Evolutionary conservation across 2,329 filamentous ascomycete genomes (phyloP).

Genomic region (Hirsutella thompsonii): DNA sequence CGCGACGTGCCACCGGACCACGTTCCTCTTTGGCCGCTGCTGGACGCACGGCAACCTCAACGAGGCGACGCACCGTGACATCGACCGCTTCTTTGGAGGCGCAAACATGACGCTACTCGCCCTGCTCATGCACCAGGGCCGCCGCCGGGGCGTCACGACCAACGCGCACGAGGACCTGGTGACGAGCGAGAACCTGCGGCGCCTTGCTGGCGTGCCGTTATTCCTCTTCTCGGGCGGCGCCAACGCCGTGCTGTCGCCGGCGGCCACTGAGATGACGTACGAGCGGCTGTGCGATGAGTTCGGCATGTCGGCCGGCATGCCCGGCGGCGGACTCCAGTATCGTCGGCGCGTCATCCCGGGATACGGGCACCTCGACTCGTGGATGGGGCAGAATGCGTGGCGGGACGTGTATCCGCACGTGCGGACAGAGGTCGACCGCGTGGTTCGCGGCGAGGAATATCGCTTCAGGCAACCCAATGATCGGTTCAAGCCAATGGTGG

Average conservation of each 20-base stretch:
- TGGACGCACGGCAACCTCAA: slow-evolving; percentile 56
- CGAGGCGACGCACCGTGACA: slow-evolving; percentile 48
- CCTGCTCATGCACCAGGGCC: slow-evolving; percentile 44
- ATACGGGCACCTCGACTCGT: slow-evolving; percentile 49
- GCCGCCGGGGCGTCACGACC: slow-evolving; percentile 33
- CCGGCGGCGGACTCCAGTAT: slow-evolving; percentile 27
- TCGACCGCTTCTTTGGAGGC: slow-evolving; percentile 49
- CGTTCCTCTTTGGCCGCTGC: slow-evolving; percentile 44
- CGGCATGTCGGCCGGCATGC: slow-evolving; percentile 19
- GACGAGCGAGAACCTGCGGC: slow-evolving; percentile 33
- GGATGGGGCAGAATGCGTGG: slow-evolving; percentile 47
- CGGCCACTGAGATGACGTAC: slow-evolving; percentile 40
- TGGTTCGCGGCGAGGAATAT: slow-evolving; percentile 13
- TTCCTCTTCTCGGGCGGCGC: slow-evolving; percentile 42
- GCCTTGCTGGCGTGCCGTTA: slow-evolving; percentile 40
- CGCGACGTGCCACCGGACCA: slow-evolving; percentile 46
- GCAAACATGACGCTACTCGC: slow-evolving; percentile 45
- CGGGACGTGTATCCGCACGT: slow-evolving; percentile 47
- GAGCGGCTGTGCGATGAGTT: slow-evolving; percentile 39
- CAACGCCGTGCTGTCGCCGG: slow-evolving; percentile 41
- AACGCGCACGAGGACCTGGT: slow-evolving; percentile 37
- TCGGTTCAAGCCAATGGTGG: too few relatives aligned
- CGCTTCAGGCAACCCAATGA: not conserved
- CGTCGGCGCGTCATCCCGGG: slow-evolving; percentile 37
- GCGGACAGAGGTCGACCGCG: slow-evolving; percentile 39